Evolutionary conservation across 2,329 filamentous ascomycete species (phyloP), one percentile per base, ranked within the genome.

Genomic region (Aspergillus chevalieri): DNA sequence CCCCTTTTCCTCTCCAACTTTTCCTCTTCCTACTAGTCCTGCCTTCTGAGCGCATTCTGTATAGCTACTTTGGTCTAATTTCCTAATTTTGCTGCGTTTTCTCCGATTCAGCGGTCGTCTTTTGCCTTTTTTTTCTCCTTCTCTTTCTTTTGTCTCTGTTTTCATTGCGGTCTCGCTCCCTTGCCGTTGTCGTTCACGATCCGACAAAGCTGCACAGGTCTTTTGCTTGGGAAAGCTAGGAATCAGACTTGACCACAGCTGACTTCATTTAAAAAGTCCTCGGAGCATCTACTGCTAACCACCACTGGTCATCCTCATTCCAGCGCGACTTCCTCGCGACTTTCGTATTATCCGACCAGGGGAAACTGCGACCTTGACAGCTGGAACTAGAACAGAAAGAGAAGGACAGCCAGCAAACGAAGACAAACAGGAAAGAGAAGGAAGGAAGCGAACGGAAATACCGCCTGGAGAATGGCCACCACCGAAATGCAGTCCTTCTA

Each of bases 401-500:
- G 26, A 12, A 21, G 17, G 17, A 17, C 7, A 14, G 6, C 39
- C 14, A 15, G 6, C 4, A 17, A 42, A 21, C 17, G 14, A n/a
- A 15, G 24, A 6, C 15, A 38, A 43, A 43, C 14, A 8, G 15
- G 28, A 24, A 21, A 12, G 26, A 47, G 34, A 12, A 21, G 10
- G 28, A 48, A 43, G 8, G 22, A 34, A 33, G 19, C 33, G 21
- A 21, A 33, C 30, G 26, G n/a, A 33, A 22, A 30, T 30, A 30
- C 12, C 26, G 26, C 10, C 22, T 49, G 19, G 36, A 47, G 49
- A 47, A 67, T 65, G 63, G 19, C 38, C 19, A 51, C 64, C 14
- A 61, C 64, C 51, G 61, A 68, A 52, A 62, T 66, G 55, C 65
- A 63, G 46, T 61, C 66, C 41, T 65, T 64, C 48, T 69, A 67